Evolutionary conservation across 768 basidiomycete genomes (phyloP).

Genomic region (Rhodocollybia butyracea): DNA sequence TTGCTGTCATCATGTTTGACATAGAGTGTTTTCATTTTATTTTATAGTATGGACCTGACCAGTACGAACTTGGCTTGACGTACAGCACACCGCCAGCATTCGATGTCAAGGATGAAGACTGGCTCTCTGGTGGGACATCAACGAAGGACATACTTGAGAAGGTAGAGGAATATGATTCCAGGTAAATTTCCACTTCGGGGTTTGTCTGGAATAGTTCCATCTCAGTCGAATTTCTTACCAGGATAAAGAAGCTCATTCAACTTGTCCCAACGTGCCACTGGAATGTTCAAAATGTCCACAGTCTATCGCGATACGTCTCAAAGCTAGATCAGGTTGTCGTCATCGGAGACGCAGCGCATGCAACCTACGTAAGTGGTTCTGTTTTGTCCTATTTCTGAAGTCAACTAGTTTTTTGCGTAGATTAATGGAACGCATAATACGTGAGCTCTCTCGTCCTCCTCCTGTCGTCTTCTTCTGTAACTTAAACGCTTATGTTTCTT

Average conservation of each 20-base stretch:
- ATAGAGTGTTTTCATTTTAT: background rate
- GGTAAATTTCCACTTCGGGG: background rate
- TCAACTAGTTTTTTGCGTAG: background rate
- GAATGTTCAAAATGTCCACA: conserved; percentile 3
- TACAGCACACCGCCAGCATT: background rate
- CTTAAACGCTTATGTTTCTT: no score
- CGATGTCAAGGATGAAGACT: background rate
- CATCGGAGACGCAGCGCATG: conserved; percentile 15
- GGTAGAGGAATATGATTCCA: background rate
- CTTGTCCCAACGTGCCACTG: conserved; percentile 1
- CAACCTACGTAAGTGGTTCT: conserved; percentile 7
- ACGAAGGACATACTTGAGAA: background rate
- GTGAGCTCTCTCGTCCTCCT: conserved; percentile 2
- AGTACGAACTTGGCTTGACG: conserved; percentile 5
- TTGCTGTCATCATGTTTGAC: background rate
- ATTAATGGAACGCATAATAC: conserved; percentile 15
- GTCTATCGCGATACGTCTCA: conserved; percentile 1
- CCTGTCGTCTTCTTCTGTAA: background rate
- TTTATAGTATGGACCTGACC: conserved; percentile 3
- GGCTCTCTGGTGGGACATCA: background rate
- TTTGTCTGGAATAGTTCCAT: background rate
- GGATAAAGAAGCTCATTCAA: background rate
- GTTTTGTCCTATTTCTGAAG: background rate
- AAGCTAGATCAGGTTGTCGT: conserved; percentile 3
- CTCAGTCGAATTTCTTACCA: background rate